Conservation (phyloP, 345 rosid genomes). For the Eucalyptus cloeziana region DNA sequence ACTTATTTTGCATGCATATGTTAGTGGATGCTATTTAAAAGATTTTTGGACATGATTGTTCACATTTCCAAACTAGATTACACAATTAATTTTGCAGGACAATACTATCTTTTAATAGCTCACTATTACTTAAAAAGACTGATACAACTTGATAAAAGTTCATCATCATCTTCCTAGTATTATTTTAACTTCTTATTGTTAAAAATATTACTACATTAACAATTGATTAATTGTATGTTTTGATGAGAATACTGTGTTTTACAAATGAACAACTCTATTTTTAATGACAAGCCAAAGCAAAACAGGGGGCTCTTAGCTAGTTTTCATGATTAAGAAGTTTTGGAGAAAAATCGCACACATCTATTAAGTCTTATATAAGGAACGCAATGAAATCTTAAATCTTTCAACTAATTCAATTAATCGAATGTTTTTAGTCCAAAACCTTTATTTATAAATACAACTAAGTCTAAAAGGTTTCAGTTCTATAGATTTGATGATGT, state of each 20-base stretch:
- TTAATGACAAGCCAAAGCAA: not conserved
- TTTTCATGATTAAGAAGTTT: not conserved
- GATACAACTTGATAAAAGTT: not conserved
- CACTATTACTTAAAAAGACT: not conserved
- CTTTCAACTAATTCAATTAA: no score
- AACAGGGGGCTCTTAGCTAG: not conserved
- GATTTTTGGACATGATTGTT: not conserved
- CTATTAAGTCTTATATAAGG: not conserved
- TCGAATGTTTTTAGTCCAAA: no score
- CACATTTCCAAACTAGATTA: not conserved
- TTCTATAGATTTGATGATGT: no score
- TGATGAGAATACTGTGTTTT: not conserved
- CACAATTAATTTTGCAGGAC: not conserved
- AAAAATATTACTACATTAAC: not conserved
- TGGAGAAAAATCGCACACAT: not conserved
- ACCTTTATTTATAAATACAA: no score
- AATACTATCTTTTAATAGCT: no score
- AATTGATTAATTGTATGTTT: not conserved
- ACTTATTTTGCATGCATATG: not conserved
- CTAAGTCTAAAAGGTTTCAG: no score
- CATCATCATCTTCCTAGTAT: not conserved
- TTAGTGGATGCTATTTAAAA: not conserved
- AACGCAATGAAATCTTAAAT: no score
- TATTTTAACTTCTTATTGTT: not conserved
- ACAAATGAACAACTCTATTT: not conserved